Conservation (phyloP, 768 basidiomycete genomes). For the Hygrocybe punicea region DNA sequence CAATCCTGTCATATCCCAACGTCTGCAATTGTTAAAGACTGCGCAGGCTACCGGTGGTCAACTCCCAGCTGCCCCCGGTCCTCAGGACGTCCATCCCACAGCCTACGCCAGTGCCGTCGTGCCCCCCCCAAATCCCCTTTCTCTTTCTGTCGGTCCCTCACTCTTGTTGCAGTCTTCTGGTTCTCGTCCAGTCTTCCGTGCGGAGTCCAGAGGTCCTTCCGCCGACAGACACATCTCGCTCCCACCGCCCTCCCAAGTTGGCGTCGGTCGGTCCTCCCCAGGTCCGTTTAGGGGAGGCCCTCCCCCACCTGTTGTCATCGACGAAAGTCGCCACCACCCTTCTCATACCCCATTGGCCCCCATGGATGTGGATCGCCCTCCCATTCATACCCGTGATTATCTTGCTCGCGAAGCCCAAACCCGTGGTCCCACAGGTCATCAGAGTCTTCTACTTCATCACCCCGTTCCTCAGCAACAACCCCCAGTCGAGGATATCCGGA, state of each 20-base stretch:
- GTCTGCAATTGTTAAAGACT: conserved; percentile 72
- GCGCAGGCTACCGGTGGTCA: conserved; percentile 74
- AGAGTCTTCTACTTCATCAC: conserved; percentile 62
- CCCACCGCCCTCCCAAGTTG: conserved; percentile 56
- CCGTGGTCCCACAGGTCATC: conserved; percentile 57
- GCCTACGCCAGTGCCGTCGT: conserved; percentile 81
- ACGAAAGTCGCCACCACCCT: conserved; percentile 65
- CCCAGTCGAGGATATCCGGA: conserved; percentile 50
- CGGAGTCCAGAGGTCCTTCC: conserved; percentile 65
- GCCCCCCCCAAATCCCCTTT: conserved; percentile 60
- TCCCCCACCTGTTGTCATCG: conserved; percentile 76
- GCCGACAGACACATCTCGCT: conserved; percentile 46
- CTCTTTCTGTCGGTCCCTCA: conserved; percentile 49
- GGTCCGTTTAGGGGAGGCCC: conserved; percentile 80
- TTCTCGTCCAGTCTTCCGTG: conserved; percentile 56
- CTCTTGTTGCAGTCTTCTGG: conserved; percentile 54
- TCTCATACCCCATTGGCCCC: conserved; percentile 73
- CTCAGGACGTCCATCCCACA: conserved; percentile 94
- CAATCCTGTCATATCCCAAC: conserved; percentile 78
- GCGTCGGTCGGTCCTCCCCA: conserved; percentile 51
- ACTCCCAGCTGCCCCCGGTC: conserved; percentile 83
- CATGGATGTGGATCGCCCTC: conserved; percentile 68
- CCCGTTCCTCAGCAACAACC: conserved; percentile 59
- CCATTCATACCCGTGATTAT: conserved; percentile 54
- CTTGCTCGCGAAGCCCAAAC: conserved; percentile 43